Conservation (phyloP, 1,139 yeast species). For the Protomyces inundatus region DNA sequence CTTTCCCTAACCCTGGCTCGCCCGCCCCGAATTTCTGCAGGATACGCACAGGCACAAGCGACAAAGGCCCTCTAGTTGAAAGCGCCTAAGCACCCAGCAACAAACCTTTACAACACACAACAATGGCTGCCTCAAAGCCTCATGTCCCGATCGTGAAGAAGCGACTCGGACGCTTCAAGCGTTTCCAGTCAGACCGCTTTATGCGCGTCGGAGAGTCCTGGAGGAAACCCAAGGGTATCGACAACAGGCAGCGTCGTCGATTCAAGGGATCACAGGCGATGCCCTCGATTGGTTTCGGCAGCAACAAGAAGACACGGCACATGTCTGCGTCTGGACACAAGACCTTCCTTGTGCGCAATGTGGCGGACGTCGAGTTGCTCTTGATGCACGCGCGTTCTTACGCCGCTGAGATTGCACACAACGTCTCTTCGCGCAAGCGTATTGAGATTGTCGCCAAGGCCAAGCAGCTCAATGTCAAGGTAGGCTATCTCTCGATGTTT, state of each 20-base stretch:
- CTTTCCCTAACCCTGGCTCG: too few species aligned
- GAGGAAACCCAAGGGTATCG: conserved; percentile 99
- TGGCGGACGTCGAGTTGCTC: conserved; percentile 89
- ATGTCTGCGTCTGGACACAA: conserved; percentile 97
- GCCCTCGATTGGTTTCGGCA: conserved; percentile 99
- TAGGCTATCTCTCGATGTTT: background rate
- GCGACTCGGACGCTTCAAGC: conserved; percentile 98
- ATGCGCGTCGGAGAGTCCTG: conserved; percentile 97
- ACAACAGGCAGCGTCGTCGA: conserved; percentile 93
- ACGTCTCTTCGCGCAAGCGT: conserved; percentile 97
- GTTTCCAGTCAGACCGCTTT: conserved; percentile 99
- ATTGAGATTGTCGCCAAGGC: conserved; percentile 94
- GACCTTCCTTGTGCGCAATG: conserved; percentile 88
- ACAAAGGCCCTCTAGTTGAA: too few species aligned
- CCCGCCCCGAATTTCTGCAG: too few species aligned
- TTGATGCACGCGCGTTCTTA: conserved; percentile 95
- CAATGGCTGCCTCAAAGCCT: conserved; percentile 95
- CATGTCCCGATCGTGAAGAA: conserved; percentile 99
- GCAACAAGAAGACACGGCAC: conserved; percentile 97
- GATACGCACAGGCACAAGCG: too few species aligned
- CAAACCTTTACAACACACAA: background rate
- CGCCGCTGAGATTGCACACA: conserved; percentile 99
- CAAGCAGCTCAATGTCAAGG: conserved; percentile 92
- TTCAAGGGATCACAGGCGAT: conserved; percentile 99
- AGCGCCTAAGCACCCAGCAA: background rate